A percentile compares a stretch with the other conserved stretches of the same genome.
Conservation (phyloP, 2,329 filamentous ascomycete species). For the Colletotrichum karsti region DNA sequence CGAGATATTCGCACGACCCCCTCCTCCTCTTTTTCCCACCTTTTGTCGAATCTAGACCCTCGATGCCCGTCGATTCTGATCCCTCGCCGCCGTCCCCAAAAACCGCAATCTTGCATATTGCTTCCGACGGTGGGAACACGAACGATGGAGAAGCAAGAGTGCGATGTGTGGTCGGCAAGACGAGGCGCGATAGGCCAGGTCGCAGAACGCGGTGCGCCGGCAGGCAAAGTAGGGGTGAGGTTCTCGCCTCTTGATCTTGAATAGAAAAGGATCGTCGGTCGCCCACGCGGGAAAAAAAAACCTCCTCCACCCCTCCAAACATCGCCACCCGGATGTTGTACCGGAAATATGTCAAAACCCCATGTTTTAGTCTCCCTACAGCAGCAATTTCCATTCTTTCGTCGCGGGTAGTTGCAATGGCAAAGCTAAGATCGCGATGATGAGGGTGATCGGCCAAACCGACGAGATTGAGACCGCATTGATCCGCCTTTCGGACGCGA, state of each 20-base stretch:
- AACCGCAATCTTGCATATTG: neutral
- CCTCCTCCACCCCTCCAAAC: neutral
- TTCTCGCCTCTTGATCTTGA: neutral
- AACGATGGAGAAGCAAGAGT: neutral
- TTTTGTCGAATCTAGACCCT: no score
- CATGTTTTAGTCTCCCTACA: neutral
- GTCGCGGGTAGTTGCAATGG: neutral
- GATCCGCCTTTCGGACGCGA: neutral
- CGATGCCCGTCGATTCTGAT: neutral
- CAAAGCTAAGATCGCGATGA: neutral
- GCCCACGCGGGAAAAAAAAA: neutral
- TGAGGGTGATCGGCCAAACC: neutral
- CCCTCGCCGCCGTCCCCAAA: neutral
- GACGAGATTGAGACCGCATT: neutral
- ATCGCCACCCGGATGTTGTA: slow-evolving; percentile 1
- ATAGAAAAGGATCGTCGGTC: neutral
- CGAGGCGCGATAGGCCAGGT: slow-evolving; percentile 3
- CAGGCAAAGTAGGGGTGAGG: no score
- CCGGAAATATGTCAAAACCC: neutral
- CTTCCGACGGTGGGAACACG: neutral
- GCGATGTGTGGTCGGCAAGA: neutral
- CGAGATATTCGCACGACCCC: no score
- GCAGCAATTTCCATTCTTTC: neutral
- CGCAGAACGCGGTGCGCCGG: neutral
- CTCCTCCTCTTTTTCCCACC: neutral